Evolutionary conservation across 306 rosid genomes (phyloP).

Genomic region (Vigna hirtella): DNA sequence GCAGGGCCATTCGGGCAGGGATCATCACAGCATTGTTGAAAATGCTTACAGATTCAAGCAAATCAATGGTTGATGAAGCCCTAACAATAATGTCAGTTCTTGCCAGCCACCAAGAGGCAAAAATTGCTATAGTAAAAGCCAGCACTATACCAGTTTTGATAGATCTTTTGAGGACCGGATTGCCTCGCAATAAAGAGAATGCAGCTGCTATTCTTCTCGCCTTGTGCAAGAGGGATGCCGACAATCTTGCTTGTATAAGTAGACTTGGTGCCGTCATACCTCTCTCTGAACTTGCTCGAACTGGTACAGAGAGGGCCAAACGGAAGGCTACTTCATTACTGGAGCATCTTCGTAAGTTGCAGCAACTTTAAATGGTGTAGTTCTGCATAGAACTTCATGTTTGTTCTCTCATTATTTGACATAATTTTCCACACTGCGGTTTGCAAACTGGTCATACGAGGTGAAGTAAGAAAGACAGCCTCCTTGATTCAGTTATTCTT

Average conservation of each 20-base stretch:
- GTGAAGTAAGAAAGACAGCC: conserved; percentile 61
- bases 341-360: conserved; percentile 82
- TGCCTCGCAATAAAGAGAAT: conserved; percentile 91
- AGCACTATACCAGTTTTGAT: conserved; percentile 90
- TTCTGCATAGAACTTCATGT: conserved; percentile 45
- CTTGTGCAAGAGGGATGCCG: conserved; percentile 79
- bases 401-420: conserved; percentile 54
- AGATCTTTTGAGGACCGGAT: conserved; percentile 82
- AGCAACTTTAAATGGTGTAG: conserved; percentile 57
- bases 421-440: conserved; percentile 50
- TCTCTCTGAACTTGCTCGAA: conserved; percentile 73
- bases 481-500: conserved; percentile 65
- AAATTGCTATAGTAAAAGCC: conserved; percentile 76
- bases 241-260: conserved; percentile 79
- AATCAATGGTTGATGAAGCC: conserved; percentile 86
- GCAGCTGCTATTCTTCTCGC: conserved; percentile 90
- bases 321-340: conserved; percentile 88
- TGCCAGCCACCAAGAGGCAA: conserved; percentile 93
- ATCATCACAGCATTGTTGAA: conserved; percentile 73
- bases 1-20: conserved; percentile 86
- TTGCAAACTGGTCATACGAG: conserved; percentile 61
- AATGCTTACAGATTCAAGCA: conserved; percentile 87
- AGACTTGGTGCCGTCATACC: conserved; percentile 93
- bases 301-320: conserved; percentile 92
- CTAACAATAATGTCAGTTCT: conserved; percentile 94